Conservation (phyloP, 2,329 filamentous ascomycete genomes). For the Ascochyta lentis region DNA sequence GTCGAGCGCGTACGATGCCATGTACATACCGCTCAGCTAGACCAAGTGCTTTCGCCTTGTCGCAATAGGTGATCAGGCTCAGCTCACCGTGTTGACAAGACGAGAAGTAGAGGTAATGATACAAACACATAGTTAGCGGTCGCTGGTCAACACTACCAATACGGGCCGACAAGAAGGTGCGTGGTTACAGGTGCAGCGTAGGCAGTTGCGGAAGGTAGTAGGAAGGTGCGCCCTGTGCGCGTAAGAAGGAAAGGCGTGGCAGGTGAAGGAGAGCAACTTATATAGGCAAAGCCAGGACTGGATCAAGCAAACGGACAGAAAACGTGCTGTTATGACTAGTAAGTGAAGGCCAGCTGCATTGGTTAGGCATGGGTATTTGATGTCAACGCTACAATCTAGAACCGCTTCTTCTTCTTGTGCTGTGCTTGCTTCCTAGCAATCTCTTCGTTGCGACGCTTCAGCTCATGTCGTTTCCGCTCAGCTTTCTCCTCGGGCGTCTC, state of each 20-base stretch:
- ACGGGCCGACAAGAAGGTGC: not conserved
- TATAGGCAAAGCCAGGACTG: not conserved
- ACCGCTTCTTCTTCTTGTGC: conserved; percentile 45
- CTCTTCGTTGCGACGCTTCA: conserved; percentile 63
- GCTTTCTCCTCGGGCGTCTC: conserved; percentile 60
- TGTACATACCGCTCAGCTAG: conserved; percentile 27
- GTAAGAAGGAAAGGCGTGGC: not conserved
- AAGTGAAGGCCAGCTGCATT: not conserved
- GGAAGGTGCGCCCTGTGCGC: not conserved
- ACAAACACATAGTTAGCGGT: conserved; percentile 43
- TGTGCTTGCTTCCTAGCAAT: conserved; percentile 59
- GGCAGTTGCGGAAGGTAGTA: too few relatives aligned
- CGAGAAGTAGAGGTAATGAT: conserved; percentile 44
- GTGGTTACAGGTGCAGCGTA: not conserved
- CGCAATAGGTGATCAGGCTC: conserved; percentile 41
- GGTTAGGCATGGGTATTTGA: not conserved
- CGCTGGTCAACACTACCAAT: conserved; percentile 1
- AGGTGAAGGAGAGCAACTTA: not conserved
- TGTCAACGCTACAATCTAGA: conserved; percentile 19
- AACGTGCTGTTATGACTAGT: not conserved
- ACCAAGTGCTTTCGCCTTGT: conserved; percentile 31
- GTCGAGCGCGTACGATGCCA: not conserved
- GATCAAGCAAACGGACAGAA: not conserved
- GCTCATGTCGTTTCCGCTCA: conserved; percentile 61
- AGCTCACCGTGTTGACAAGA: conserved; percentile 43